Conservation (phyloP, 2,329 filamentous ascomycete genomes). For the Aspergillus sclerotialis region DNA sequence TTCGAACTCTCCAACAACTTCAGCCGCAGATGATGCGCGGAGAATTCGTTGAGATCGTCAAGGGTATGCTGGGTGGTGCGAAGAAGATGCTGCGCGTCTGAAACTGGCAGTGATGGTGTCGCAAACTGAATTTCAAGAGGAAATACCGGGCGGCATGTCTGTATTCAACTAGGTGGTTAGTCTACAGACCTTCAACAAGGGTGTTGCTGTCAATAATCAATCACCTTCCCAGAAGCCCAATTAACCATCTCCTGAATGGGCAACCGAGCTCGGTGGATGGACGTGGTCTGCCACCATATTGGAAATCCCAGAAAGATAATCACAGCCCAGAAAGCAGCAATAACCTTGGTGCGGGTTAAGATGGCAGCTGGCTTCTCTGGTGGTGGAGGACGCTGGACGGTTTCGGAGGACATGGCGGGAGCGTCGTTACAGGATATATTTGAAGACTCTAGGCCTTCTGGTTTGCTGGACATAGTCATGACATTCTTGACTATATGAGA, state of each 20-base stretch:
- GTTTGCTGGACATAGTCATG: slow-evolving; percentile 26
- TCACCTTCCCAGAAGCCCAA: slow-evolving; percentile 88
- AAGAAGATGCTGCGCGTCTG: slow-evolving; percentile 66
- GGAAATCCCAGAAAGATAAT: slow-evolving; percentile 78
- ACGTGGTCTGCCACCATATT: slow-evolving; percentile 93
- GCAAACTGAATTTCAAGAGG: slow-evolving; percentile 76
- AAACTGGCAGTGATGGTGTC: slow-evolving; percentile 56
- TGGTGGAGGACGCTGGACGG: slow-evolving; percentile 51
- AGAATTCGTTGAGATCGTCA: slow-evolving; percentile 80
- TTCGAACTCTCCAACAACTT: slow-evolving; percentile 45
- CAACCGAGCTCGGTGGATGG: slow-evolving; percentile 78
- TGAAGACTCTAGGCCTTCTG: slow-evolving; percentile 26
- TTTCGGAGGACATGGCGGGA: slow-evolving; percentile 22
- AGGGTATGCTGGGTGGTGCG: slow-evolving; percentile 78
- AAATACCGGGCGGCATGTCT: slow-evolving; percentile 85
- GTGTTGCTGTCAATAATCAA: neutral
- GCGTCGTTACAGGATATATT: too few relatives aligned
- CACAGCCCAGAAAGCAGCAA: slow-evolving; percentile 85
- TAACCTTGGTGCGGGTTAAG: slow-evolving; percentile 64
- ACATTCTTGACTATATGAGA: too few relatives aligned
- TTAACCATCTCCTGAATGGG: slow-evolving; percentile 80
- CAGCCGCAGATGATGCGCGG: slow-evolving; percentile 72
- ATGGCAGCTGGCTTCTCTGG: slow-evolving; percentile 67
- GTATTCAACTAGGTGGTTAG: too few relatives aligned
- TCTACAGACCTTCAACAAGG: too few relatives aligned